A percentile compares a stretch with the other conserved stretches of the same genome.
These are phyloP conservation scores for Coniochaeta hoffmannii DNA, from an alignment of 2,329 filamentous ascomycete genomes.

Conservation along the genomic window DNA sequence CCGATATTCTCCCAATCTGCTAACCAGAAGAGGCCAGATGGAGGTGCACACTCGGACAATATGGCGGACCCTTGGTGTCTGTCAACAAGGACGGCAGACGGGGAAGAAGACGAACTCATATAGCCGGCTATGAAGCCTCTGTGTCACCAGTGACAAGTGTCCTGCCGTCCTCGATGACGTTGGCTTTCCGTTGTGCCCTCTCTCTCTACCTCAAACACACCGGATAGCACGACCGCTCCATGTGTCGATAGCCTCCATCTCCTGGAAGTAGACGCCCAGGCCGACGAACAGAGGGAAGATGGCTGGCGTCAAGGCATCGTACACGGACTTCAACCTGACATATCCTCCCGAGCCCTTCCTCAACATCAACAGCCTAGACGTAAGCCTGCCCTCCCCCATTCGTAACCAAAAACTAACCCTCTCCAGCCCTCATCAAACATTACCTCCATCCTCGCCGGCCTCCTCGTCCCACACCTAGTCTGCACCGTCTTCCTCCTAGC, in stretches of 20 bases:
- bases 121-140: constrained; percentile 1
- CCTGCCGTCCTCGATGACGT: not conserved
- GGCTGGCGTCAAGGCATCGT: constrained; percentile 7
- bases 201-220: not conserved
- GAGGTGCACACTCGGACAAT: not conserved
- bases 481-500: constrained; percentile 23
- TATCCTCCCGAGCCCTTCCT: constrained; percentile 6
- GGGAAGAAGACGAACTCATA: not conserved
- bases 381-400: not conserved
- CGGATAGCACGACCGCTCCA: not conserved
- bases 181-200: not conserved
- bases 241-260: not conserved
- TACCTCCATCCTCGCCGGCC: constrained; percentile 20
- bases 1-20: not conserved
- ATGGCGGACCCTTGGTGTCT: not conserved
- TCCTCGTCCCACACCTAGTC: constrained; percentile 23
- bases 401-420: not conserved
- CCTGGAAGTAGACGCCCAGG: not conserved
- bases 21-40: not conserved
- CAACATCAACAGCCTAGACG: not conserved
- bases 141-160: constrained; percentile 1
- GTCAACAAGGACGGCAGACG: not conserved
- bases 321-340: constrained; percentile 16
- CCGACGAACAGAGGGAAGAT: constrained; percentile 1
- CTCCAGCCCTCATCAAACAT: constrained; percentile 9